These are phyloP conservation scores for Penicillium sp. DNA, from an alignment of 2,329 filamentous ascomycete genomes.

Conservation along the genomic window DNA sequence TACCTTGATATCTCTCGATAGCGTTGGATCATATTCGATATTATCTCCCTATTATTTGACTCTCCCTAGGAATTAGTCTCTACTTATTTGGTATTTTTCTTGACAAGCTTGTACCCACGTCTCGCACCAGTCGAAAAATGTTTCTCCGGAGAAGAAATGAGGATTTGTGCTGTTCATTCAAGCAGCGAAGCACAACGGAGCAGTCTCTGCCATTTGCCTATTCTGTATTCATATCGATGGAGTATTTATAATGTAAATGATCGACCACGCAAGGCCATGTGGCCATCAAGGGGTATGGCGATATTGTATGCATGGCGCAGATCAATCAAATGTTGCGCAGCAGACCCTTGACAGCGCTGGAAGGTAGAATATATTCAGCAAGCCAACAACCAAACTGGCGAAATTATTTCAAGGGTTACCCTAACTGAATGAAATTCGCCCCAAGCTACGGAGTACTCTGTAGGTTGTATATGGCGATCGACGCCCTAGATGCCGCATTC, in stretches of 20 bases:
- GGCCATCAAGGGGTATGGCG: not conserved
- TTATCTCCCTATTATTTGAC: not conserved
- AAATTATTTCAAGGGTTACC: not conserved
- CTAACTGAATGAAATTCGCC: not conserved
- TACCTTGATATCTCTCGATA: not conserved
- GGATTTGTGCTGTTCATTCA: not conserved
- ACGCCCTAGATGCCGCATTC: not conserved
- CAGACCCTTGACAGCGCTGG: slow-evolving; percentile 2
- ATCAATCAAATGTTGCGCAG: slow-evolving; percentile 9
- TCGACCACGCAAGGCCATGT: slow-evolving; percentile 11
- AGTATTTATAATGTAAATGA: not conserved
- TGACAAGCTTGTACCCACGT: not conserved
- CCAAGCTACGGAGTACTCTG: not conserved
- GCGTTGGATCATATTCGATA: not conserved
- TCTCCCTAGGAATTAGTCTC: not conserved
- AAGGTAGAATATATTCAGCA: not conserved
- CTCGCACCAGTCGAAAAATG: not conserved
- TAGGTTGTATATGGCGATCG: not conserved
- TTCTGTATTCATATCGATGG: not conserved
- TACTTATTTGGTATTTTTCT: not conserved
- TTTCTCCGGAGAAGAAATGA: not conserved
- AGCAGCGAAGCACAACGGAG: not conserved
- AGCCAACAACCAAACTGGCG: not conserved
- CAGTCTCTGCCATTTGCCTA: not conserved
- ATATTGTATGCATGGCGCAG: slow-evolving; percentile 1